Conservation (phyloP, 192 early-diverging fungal species). For the Rhizophagus sp. region DNA sequence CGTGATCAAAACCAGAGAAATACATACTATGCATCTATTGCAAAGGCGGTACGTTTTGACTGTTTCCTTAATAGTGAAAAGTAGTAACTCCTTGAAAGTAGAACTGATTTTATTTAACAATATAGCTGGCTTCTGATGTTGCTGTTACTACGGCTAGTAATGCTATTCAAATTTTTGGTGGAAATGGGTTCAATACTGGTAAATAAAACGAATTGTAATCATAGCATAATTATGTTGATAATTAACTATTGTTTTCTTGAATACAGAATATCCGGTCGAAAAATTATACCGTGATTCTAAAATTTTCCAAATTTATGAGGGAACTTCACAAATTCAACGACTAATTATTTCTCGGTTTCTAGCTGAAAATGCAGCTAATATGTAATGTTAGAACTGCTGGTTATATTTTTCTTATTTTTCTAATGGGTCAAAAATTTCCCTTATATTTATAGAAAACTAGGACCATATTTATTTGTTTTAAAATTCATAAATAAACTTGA, state of each 20-base stretch:
- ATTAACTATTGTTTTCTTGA: neutral
- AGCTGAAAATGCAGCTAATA: slow-evolving; percentile 57
- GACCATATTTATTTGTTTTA: too few species aligned
- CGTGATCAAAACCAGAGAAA: slow-evolving; percentile 86
- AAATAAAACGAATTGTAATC: neutral
- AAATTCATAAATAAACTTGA: too few species aligned
- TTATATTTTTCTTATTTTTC: too few species aligned
- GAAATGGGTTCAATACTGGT: slow-evolving; percentile 73
- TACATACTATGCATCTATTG: slow-evolving; percentile 93
- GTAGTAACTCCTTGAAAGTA: neutral
- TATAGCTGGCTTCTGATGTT: slow-evolving; percentile 72
- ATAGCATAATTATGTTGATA: neutral
- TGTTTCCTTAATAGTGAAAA: slow-evolving; percentile 32
- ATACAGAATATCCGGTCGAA: slow-evolving; percentile 91
- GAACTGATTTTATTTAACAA: too few species aligned
- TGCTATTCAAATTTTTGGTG: slow-evolving; percentile 96
- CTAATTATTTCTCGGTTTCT: slow-evolving; percentile 85
- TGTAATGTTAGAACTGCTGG: neutral
- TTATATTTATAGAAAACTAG: too few species aligned
- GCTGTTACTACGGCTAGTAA: slow-evolving; percentile 82
- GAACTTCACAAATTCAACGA: slow-evolving; percentile 94
- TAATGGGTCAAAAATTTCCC: too few species aligned
- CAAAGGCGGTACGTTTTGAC: slow-evolving; percentile 62
- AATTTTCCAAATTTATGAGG: slow-evolving; percentile 97
- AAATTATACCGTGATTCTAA: slow-evolving; percentile 94